Percentiles rank a stretch among this genome's conserved stretches.
Conservation (phyloP, 1,284 basidiomycete genomes). For the Tausonia pullulans region DNA sequence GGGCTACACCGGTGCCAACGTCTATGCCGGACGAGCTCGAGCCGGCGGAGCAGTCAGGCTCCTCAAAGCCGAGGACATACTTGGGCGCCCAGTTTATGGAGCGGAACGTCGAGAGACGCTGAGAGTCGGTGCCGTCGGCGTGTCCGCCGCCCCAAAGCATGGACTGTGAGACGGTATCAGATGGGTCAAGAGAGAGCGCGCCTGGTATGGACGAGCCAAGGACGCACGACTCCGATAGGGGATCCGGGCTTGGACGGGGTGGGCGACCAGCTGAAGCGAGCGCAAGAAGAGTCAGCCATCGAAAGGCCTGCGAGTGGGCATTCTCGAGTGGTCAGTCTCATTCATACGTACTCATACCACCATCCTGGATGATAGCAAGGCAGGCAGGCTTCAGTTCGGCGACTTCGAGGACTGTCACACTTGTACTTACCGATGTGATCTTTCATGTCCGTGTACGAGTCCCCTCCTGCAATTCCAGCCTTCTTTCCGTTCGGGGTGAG, state of each 20-base stretch:
- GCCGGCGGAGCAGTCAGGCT: slow-evolving; percentile 32
- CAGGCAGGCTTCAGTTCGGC: too few relatives aligned
- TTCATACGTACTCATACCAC: slow-evolving; percentile 27
- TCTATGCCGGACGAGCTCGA: slow-evolving; percentile 6
- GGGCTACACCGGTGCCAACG: slow-evolving; percentile 18
- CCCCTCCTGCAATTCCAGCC: too few relatives aligned
- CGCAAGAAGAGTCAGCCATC: too few relatives aligned
- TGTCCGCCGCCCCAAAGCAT: slow-evolving; percentile 34
- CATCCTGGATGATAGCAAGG: slow-evolving; percentile 25
- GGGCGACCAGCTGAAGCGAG: too few relatives aligned
- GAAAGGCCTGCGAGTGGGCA: too few relatives aligned
- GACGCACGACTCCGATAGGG: slow-evolving; percentile 18
- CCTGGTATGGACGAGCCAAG: too few relatives aligned
- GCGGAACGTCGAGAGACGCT: slow-evolving; percentile 29
- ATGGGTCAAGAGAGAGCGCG: too few relatives aligned
- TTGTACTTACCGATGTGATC: too few relatives aligned
- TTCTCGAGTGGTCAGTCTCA: too few relatives aligned
- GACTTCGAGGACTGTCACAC: too few relatives aligned
- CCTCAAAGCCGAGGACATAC: slow-evolving; percentile 27
- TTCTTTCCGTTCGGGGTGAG: slow-evolving; percentile 2
- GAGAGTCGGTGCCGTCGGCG: slow-evolving; percentile 24
- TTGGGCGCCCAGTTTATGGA: slow-evolving; percentile 24
- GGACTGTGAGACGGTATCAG: slow-evolving; percentile 2
- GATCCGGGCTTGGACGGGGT: too few relatives aligned
- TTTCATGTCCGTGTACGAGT: too few relatives aligned